phyloP scores from a whole-genome alignment of 2,329 filamentous ascomycete species.

The Rasamsonia emersonii region DNA sequence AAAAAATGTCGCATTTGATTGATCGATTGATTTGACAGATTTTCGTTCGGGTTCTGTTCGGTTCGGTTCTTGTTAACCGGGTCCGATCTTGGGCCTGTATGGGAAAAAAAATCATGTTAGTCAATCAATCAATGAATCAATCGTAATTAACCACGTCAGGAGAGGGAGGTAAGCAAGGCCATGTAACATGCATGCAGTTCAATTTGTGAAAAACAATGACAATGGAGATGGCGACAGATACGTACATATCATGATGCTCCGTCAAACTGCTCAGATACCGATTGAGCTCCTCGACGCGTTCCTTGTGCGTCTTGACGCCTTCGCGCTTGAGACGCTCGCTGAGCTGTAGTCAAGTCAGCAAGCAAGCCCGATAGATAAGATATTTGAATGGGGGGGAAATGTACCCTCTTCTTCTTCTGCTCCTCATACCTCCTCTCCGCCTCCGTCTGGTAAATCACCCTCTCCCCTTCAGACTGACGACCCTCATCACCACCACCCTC shows the following conservation, averaged over 20 bases:
- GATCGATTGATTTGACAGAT: too few species aligned
- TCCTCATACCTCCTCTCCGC: slow-evolving; percentile 77
- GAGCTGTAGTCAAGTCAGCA: slow-evolving; percentile 48
- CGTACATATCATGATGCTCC: slow-evolving; percentile 93
- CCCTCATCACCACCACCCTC: slow-evolving; percentile 3
- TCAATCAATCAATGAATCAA: too few species aligned
- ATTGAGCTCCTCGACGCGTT: slow-evolving; percentile 91
- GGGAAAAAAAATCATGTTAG: neutral
- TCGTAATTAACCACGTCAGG: too few species aligned
- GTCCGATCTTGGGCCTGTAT: slow-evolving; percentile 30
- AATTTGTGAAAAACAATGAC: neutral
- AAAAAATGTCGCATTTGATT: too few species aligned
- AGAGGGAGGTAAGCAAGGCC: too few species aligned
- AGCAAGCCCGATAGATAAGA: neutral
- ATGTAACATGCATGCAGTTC: neutral
- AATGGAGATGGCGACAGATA: slow-evolving; percentile 8
- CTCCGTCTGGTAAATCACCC: slow-evolving; percentile 61
- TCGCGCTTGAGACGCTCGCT: slow-evolving; percentile 74
- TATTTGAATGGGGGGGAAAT: slow-evolving; percentile 32
- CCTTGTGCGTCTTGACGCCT: slow-evolving; percentile 91
- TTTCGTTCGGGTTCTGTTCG: too few species aligned
- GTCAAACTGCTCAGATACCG: slow-evolving; percentile 84
- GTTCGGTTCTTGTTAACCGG: slow-evolving; percentile 2
- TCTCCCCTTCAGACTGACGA: slow-evolving; percentile 17
- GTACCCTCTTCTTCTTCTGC: slow-evolving; percentile 66